phyloP scores from a whole-genome alignment of 108 stramenopile species.

The Chaetoceros muelleri region DNA sequence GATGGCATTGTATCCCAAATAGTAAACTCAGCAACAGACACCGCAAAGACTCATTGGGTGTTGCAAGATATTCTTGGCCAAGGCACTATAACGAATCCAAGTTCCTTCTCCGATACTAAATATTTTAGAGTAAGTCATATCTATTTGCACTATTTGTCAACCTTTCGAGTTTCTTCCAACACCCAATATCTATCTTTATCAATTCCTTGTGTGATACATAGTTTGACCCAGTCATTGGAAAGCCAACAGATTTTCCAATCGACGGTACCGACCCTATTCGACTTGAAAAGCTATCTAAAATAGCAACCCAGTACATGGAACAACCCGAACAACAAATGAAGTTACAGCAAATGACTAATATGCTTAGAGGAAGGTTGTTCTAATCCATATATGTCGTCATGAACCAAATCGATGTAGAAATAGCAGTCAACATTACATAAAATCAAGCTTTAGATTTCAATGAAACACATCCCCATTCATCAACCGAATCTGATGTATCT shows the following conservation, averaged over 20 bases:
- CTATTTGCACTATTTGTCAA: too few relatives aligned
- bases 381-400: too few relatives aligned
- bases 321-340: constrained; percentile 26
- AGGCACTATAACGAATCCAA: constrained; percentile 17
- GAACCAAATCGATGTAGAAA: too few relatives aligned
- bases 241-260: constrained; percentile 24
- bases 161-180: not conserved
- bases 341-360: constrained; percentile 20
- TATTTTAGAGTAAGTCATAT: not conserved
- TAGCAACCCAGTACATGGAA: constrained; percentile 27
- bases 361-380: too few relatives aligned
- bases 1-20: constrained; percentile 37
- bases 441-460: too few relatives aligned
- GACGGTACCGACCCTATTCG: constrained; percentile 20
- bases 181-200: not conserved
- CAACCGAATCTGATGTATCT: too few relatives aligned
- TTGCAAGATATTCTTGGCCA: constrained; percentile 31
- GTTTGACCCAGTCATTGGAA: constrained; percentile 27
- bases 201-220: constrained; percentile 9
- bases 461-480: too few relatives aligned
- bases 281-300: constrained; percentile 22
- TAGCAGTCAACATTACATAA: too few relatives aligned
- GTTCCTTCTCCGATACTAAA: constrained; percentile 20
- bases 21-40: constrained; percentile 28
- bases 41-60: constrained; percentile 10